Base-by-base conservation (phyloP, 2,329 filamentous ascomycete species). In the Penicillium concentricum region DNA sequence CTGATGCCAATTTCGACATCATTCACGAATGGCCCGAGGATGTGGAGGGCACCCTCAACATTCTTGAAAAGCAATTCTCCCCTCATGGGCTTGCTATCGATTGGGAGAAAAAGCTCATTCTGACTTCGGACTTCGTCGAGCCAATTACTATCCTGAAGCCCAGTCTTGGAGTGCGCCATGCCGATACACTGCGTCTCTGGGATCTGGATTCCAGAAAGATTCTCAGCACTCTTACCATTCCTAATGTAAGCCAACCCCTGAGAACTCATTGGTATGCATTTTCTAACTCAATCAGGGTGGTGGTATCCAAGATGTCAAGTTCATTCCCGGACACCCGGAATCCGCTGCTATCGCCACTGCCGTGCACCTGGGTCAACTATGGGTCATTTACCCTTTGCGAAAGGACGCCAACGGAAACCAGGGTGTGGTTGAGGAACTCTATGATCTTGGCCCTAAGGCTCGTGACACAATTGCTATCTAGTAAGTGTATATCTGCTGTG, bases 251-350 rank as follows among this genome's bases (percentile, higher is more conserved):
- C 43, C 2, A 18, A 16, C 4, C 1, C 10, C 8, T 22, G n/a
- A 30, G 0, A 15, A 3, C 1, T 8, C 8, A 22, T 34, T 2
- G 6, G 10, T 13, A 13, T 35, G 4, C 18, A 45, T n/a, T 4
- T 16, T 32, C 32, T 28, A 56, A 52, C 24, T 24, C 37, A 4
- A 26, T 30, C 43, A 77, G 73, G 82, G 83, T 35, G 77, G 78
- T 39, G 84, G 84, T 58, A 86, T 87, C 49, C 84, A 87, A 65
- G 84, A 87, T 60, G 81, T 87, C 66, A 87, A 87, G 70, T 86
- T 86, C 72, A 87, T 87, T 59, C 84, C 84, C 1, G 81, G 82
- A 9, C 83, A 87, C 75, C 67, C 74, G 7, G 84, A 87, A 60
- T 76, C 75, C 34, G 84, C 84, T 32, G 84, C 84, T 12, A 73